Base-by-base conservation (phyloP, 192 early-diverging fungal species). In the Rhizoclosmatium globosum region DNA sequence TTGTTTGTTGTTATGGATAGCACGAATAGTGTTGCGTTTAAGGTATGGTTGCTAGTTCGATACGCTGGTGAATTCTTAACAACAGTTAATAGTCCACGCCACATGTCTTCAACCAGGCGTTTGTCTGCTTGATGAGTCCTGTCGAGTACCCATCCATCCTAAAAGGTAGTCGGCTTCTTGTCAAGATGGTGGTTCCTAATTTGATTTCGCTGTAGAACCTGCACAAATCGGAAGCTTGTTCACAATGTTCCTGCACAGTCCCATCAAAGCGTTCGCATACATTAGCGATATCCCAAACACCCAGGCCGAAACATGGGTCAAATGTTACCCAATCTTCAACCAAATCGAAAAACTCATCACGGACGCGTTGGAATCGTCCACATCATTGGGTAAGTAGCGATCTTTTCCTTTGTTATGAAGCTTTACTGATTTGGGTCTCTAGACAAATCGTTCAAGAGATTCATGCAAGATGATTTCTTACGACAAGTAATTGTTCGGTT, bases 1-100 rank as follows among this genome's bases (percentile, higher is more conserved):
- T 85, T 99, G 76, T 98, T 98, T 75, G 80, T 98, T 23, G 89
- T 99, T 67, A 89, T 99, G 19, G 98, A 99, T 78, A 97, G 96
- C 85, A 92, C 89, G 72, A 95, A 96, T 81, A 94, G 94, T 23
- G 79, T 77, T 2, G 94, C 93, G 3, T 99, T 98, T 85, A 91
- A 91, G 77, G 93, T 93, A 83, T 43, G 78, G 7, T 21, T 69
- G 46, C 19, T 11, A n/a, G 41, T 21, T 38, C 15, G 11, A 44
- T 71, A 1, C 0, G 53, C 9, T n/a, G 1, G 11, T 9, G 53
- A 1, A 56, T 56, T 56, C 11, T 1, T 56, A 9, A 56, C 19
- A n/a, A 9, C 11, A 9, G 47, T 39, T 11, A 2, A 15, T 53
- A 91, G 89, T 85, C 92, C 66, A 92, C 97, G 79, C 93, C 95